Base-by-base conservation (phyloP, 1,139 yeast genomes). In the Yarrowia galli region DNA sequence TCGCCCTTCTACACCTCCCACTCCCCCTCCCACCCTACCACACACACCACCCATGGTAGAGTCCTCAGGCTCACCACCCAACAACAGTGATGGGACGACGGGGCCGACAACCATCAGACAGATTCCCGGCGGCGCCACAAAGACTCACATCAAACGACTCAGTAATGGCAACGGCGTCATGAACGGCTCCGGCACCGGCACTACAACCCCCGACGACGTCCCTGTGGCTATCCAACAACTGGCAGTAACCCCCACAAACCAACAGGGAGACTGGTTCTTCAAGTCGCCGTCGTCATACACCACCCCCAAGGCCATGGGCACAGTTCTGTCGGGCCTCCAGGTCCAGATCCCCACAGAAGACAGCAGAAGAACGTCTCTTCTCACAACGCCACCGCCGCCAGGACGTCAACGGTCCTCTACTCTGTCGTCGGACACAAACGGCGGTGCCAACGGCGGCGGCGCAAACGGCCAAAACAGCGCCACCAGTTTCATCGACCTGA, bases 401-500 rank as follows among this genome's bases (percentile, higher is more conserved):
- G 46, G 65, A 38, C 61, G 60, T 2, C 68, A 48, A 10, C 35
- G 68, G 5, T 67, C 69, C 6, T 46, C 69, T 35, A 28, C 67
- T 13, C 36, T 65, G 46, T 32, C 67, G 38, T 13, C 45, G 49
- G 53, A 51, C 64, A 22, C 56, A 49, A 40, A 22, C 18, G 58
- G 68, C 6, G 51, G 32, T 10, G 32, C 32, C 4, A 28, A 28
- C 54, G 40, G 22, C 18, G 58, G 68, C 6, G 51, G 32, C 32
- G 32, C 32, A 2, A 28, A 28, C 32, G 32, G 32, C 12, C 51
- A 46, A 3, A 25, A 18, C 5, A 28, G 49, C 42, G 40, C 32
- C 35, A 43, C 71, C 16, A 22, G 51, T 20, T 70, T 65, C 60
- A 56, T 67, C 60, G 78, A 75, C 45, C 69, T 76, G 22, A 71